Evolutionary conservation across 768 basidiomycete genomes (phyloP), one percentile per base, ranked within the genome.

Genomic region (Podaxis sp.): DNA sequence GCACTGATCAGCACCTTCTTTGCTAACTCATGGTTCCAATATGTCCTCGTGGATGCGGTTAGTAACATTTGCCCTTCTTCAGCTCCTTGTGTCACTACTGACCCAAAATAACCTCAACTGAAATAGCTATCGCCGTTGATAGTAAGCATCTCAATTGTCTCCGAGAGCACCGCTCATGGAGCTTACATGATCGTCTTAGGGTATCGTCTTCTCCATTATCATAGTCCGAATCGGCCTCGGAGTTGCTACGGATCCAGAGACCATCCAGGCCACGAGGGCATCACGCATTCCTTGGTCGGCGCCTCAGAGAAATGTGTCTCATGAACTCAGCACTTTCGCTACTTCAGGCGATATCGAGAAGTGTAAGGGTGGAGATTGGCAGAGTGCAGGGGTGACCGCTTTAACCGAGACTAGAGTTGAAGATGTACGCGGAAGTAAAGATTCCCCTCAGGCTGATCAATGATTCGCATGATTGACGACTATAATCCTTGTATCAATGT

Each of bases 171-270:
- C 8, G 33, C 33, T 33, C 30, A 10, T 33, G 30, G 30, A 33
- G 30, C 7, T 33, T 33, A 33, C 15, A 46, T 8, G 44, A 41
- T n/a, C 44, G 1, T 7, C 37, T 12, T 5, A 38, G 20, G 46
- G 48, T 15, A 30, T 49, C 22, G 30, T 49, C 20, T 49, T 37
- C 20, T 46, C 30, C 2, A 58, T 58, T 7, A 36, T 49, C 11
- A 58, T 48, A 5, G n/a, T 58, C 24, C 20, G 46, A 20, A 58
- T 58, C 48, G 57, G 48, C 17, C 46, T 58, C 2, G 46, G 46
- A 8, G 30, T 49, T 41, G 28, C 33, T 11, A 50, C 33, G 22
- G 44, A 49, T 33, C 28, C 44, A 33, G 20, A 49, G 15, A 48
- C 13, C 8, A 40, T n/a, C 8, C 28, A n/a, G 5, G 44, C 15